Conservation (phyloP, 2,329 filamentous ascomycete species). For the Fusarium multiceps region DNA sequence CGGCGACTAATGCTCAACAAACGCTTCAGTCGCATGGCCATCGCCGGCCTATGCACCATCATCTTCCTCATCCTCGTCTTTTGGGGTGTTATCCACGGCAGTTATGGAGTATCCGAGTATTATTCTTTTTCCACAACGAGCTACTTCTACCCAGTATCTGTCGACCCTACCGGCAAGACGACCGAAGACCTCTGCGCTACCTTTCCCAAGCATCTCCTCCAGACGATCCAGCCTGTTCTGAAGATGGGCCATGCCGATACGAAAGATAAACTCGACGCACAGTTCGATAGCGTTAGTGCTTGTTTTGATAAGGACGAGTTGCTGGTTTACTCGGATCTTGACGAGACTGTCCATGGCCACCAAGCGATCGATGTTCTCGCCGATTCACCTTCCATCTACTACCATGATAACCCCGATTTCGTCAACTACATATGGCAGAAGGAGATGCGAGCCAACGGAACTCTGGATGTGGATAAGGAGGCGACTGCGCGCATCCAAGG, state of each 20-base stretch:
- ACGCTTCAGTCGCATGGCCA: slow-evolving; percentile 48
- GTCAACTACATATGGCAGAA: slow-evolving; percentile 56
- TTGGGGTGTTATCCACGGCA: slow-evolving; percentile 41
- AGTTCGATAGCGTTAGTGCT: slow-evolving; percentile 64
- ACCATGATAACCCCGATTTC: slow-evolving; percentile 52
- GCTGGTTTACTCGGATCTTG: slow-evolving; percentile 64
- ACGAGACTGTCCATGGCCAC: slow-evolving; percentile 57
- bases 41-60: slow-evolving; percentile 40
- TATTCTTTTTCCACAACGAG: slow-evolving; percentile 48
- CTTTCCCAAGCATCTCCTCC: slow-evolving; percentile 49
- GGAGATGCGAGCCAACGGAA: slow-evolving; percentile 50
- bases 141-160: slow-evolving; percentile 46
- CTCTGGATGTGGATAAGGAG: slow-evolving; percentile 47
- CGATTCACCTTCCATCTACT: slow-evolving; percentile 56
- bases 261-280: slow-evolving; percentile 51
- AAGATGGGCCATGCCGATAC: slow-evolving; percentile 51
- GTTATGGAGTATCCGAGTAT: slow-evolving; percentile 42
- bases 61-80: slow-evolving; percentile 43
- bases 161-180: slow-evolving; percentile 43
- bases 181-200: slow-evolving; percentile 47
- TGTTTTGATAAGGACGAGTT: slow-evolving; percentile 57
- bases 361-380: slow-evolving; percentile 59
- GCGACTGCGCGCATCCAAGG: slow-evolving; percentile 53
- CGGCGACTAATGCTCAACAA: slow-evolving; percentile 48
- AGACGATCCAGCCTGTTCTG: slow-evolving; percentile 49